Evolutionary conservation across 2,329 filamentous ascomycete genomes (phyloP).

Genomic region (Cadophora sp.): DNA sequence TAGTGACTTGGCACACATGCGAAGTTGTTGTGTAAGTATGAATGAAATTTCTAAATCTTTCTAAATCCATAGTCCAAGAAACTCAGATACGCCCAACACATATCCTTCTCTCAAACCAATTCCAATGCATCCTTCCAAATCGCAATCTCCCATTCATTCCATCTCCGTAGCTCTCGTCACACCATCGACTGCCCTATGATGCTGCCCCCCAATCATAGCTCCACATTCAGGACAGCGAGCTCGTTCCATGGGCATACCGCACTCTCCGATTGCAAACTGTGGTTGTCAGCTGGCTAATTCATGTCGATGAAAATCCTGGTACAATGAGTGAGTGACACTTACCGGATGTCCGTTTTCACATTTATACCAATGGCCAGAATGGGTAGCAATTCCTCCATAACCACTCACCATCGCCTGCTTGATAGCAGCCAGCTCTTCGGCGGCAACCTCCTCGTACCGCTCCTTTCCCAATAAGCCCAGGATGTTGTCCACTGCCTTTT

Average conservation of each 20-base stretch:
- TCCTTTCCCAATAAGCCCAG: slow-evolving; percentile 44
- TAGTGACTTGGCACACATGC: no score
- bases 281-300: background rate
- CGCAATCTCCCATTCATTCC: slow-evolving; percentile 45
- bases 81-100: background rate
- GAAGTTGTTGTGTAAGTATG: no score
- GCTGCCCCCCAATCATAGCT: slow-evolving; percentile 59
- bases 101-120: background rate
- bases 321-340: slow-evolving; percentile 20
- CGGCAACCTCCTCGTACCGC: slow-evolving; percentile 51
- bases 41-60: no score
- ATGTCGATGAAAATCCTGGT: background rate
- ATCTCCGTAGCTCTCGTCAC: slow-evolving; percentile 57
- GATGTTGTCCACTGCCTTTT: slow-evolving; percentile 41
- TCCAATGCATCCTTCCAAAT: background rate
- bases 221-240: slow-evolving; percentile 69
- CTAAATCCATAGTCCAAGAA: no score
- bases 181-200: slow-evolving; percentile 57
- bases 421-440: slow-evolving; percentile 45
- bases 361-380: slow-evolving; percentile 64
- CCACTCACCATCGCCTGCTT: slow-evolving; percentile 8
- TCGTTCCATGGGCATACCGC: slow-evolving; percentile 68
- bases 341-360: slow-evolving; percentile 58
- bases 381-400: slow-evolving; percentile 45
- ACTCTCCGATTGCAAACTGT: slow-evolving; percentile 67